Evolutionary conservation across 2,329 filamentous ascomycete species (phyloP).

Genomic region (Aspergillus arachidicola): DNA sequence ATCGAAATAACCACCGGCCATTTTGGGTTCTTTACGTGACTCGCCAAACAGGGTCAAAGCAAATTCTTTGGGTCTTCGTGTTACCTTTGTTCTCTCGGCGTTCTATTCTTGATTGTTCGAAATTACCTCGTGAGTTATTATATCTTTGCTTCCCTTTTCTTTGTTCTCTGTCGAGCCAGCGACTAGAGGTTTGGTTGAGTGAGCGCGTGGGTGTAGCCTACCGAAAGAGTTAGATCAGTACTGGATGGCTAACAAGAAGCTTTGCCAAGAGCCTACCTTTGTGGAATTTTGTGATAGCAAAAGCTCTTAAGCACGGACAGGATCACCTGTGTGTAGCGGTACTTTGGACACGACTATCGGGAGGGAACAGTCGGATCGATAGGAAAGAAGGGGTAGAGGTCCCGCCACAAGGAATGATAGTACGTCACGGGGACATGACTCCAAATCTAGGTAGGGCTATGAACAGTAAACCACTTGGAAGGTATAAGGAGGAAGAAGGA

Average conservation of each 20-base stretch:
- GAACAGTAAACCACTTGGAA: constrained; percentile 9
- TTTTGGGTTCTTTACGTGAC: constrained; percentile 21
- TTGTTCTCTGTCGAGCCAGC: background rate
- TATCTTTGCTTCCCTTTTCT: background rate
- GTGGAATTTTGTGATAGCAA: constrained; percentile 15
- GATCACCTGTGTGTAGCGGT: constrained; percentile 12
- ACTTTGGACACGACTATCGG: constrained; percentile 11
- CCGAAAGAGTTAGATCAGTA: constrained; percentile 20
- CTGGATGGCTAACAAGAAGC: background rate
- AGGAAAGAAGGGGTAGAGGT: constrained; percentile 22
- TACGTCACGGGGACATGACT: constrained; percentile 31
- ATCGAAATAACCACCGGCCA: constrained; percentile 40
- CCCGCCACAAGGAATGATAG: constrained; percentile 30
- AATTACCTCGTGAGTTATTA: background rate
- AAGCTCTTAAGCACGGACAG: constrained; percentile 14
- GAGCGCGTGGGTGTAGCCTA: constrained; percentile 13
- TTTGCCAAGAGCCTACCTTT: constrained; percentile 15
- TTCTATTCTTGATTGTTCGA: background rate
- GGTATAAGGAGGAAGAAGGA: constrained; percentile 4
- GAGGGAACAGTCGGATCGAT: constrained; percentile 14
- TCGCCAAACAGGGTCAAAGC: constrained; percentile 6
- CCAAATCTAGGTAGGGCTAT: constrained; percentile 12
- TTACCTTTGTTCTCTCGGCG: constrained; percentile 10
- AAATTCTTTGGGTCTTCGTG: constrained; percentile 12
- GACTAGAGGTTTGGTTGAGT: background rate